Evolutionary conservation across 148 eudicot genomes (phyloP), one percentile per base, ranked within the genome.

Genomic region (Rhododendron kiyosumense): DNA sequence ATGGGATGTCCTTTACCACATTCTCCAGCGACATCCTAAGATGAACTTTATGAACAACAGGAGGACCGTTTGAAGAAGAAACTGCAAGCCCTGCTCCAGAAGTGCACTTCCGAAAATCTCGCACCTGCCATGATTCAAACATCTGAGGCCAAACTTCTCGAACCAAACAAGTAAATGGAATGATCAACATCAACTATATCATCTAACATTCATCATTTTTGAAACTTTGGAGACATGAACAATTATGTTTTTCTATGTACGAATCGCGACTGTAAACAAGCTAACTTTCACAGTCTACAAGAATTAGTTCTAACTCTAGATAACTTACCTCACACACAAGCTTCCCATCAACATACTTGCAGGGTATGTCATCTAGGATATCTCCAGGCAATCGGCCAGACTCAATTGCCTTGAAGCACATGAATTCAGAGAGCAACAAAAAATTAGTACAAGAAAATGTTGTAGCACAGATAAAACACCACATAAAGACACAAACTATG

Each of bases 11-110:
- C 91, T 94, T 97, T 87, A 97, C 98, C 63, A 95, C 92, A 86
- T 94, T 97, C 91, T 97, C 98, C 63, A 97, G 87, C 34, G 99
- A 94, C 98, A 95, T 97, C 93, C 88, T 93, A 79, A 97, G 95
- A 83, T 85, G 89, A 81, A 97, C 91, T 90, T 91, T 97, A 77
- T 82, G 90, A 57, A 90, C 87, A 77, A 85, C 85, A 57, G 99
- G 91, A 85, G 92, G 87, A 48, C 86, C 91, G 81, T 85, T 88
- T 78, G 81, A 80, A 79, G 94, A 91, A 83, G 93, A 86, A 80
- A 81, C 85, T 85, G 43, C 80, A 86, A 85, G 85, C 85, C 91
- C 94, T 30, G 88, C 63, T 85, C 90, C 95, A 85, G 93, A 85
- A 65, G 79, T 85, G 86, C 94, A 91, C 85, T 93, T 94, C 57